Base-by-base conservation (phyloP, 306 rosid species). In the Albizia julibrissin region DNA sequence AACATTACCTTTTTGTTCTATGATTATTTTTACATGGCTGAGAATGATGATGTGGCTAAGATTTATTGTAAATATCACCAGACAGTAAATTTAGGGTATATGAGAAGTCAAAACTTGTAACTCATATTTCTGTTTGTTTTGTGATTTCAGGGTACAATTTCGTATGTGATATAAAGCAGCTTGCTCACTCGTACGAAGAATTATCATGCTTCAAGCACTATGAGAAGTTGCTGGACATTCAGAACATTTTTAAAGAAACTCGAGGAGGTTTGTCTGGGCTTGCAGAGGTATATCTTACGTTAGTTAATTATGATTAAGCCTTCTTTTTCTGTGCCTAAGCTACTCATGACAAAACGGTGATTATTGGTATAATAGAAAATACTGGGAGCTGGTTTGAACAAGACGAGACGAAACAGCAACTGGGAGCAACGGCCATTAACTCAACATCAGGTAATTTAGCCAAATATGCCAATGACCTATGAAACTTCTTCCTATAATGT, bases 391-490 rank as follows among this genome's bases (percentile, higher is more conserved):
- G 88, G 89, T 83, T 87, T 95, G 84, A 93, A 95, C 92, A 95
- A 95, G 89, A 92, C 98, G 49, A 90, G 97, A 78, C 90, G 97
- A 82, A 92, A 91, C 87, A 95, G 99, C 88, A 86, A 95, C 78
- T 95, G 97, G 99, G 99, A 95, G 86, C 96, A 89, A 49, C 89
- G 99, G 7, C 99, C 99, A 69, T 86, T 95, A 80, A 85, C 94
- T 42, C 84, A 40, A 82, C 90, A 93, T 87, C 99, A 95, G 88
- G 99, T 93, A 80, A 85, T 71, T 80, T 77, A 64, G 73, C 65
- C 70, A 26, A 58, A 15, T 42, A 13, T 10, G 29, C 33, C 44
- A 76, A 68, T 43, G 47, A 76, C 49, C 50, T 39, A n/a, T 56
- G 61, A 67, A 47, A 27, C 52, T 24, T 80, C 8, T 62, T 75